Evolutionary conservation across 2,329 filamentous ascomycete genomes (phyloP).

Genomic region (Leptographium galeiforme): DNA sequence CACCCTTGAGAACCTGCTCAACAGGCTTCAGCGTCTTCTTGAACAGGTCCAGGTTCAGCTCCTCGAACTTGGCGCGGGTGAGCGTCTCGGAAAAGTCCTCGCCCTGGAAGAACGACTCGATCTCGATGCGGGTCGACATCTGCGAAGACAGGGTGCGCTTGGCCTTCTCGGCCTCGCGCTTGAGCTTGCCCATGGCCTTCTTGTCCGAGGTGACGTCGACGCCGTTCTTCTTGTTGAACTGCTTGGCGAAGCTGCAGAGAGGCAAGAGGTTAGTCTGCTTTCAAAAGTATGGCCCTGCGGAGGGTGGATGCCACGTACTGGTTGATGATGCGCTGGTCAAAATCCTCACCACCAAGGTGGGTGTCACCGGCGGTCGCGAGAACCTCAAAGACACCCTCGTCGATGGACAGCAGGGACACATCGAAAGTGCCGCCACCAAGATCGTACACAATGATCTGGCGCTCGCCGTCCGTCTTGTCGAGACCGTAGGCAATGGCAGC

Average conservation of each 20-base stretch:
- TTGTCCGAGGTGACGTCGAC: slow-evolving; percentile 88
- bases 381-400: slow-evolving; percentile 88
- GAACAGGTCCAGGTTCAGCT: slow-evolving; percentile 97
- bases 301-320: slow-evolving; percentile 23
- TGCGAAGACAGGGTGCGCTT: slow-evolving; percentile 95
- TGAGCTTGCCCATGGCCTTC: slow-evolving; percentile 98
- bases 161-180: slow-evolving; percentile 98
- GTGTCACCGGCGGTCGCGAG: slow-evolving; percentile 92
- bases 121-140: slow-evolving; percentile 88
- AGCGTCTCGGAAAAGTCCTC: slow-evolving; percentile 97
- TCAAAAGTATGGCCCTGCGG: no score
- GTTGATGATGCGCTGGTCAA: slow-evolving; percentile 95
- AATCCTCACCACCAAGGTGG: slow-evolving; percentile 96
- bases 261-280: no score
- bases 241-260: slow-evolving; percentile 59
- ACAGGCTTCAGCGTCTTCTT: slow-evolving; percentile 99
- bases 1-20: slow-evolving; percentile 80
- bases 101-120: slow-evolving; percentile 93
- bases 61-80: slow-evolving; percentile 97
- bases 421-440: slow-evolving; percentile 90
- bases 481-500: slow-evolving; percentile 91
- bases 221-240: slow-evolving; percentile 95
- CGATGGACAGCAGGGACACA: slow-evolving; percentile 85
- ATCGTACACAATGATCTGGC: slow-evolving; percentile 87
- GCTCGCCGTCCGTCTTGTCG: slow-evolving; percentile 71